These are phyloP conservation scores for Carpinus viminea DNA, from an alignment of 306 rosid genomes.

Conservation along the genomic window DNA sequence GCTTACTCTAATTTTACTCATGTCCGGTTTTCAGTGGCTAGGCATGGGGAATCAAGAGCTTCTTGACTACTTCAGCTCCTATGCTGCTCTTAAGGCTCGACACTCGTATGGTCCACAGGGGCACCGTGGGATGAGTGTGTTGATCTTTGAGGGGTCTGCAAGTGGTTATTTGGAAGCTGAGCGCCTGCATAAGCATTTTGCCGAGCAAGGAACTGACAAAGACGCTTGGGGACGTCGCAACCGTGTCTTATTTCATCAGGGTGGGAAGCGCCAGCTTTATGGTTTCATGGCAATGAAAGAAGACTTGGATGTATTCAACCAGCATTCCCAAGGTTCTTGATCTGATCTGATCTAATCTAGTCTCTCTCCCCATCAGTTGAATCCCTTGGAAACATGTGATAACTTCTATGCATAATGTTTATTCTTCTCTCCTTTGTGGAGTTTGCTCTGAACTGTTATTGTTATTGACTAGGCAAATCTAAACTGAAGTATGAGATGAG, in stretches of 20 bases:
- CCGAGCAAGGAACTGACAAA: slow-evolving; percentile 64
- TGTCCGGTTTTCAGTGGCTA: slow-evolving; percentile 47
- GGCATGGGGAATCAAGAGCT: slow-evolving; percentile 92
- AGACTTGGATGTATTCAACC: slow-evolving; percentile 67
- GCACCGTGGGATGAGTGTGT: slow-evolving; percentile 83
- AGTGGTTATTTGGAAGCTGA: slow-evolving; percentile 82
- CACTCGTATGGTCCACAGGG: slow-evolving; percentile 92
- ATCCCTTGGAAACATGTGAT: slow-evolving; percentile 6
- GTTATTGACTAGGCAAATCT: slow-evolving; percentile 53
- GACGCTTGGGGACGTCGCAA: slow-evolving; percentile 55
- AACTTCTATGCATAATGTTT: background rate
- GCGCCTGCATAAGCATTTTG: slow-evolving; percentile 72
- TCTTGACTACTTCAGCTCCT: slow-evolving; percentile 58
- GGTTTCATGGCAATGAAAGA: slow-evolving; percentile 77
- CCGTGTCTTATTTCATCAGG: slow-evolving; percentile 40
- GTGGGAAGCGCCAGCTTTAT: slow-evolving; percentile 76
- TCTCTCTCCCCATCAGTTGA: slow-evolving; percentile 8
- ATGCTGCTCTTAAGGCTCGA: slow-evolving; percentile 58
- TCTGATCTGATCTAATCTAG: slow-evolving; percentile 8
- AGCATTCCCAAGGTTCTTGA: slow-evolving; percentile 65
- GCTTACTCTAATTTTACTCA: slow-evolving; percentile 15
- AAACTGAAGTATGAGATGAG: slow-evolving; percentile 67
- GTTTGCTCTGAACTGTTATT: background rate
- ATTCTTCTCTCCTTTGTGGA: background rate
- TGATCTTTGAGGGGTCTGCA: slow-evolving; percentile 83